Conservation (phyloP, 2,329 filamentous ascomycete species). For the Didymellaceae sp. region DNA sequence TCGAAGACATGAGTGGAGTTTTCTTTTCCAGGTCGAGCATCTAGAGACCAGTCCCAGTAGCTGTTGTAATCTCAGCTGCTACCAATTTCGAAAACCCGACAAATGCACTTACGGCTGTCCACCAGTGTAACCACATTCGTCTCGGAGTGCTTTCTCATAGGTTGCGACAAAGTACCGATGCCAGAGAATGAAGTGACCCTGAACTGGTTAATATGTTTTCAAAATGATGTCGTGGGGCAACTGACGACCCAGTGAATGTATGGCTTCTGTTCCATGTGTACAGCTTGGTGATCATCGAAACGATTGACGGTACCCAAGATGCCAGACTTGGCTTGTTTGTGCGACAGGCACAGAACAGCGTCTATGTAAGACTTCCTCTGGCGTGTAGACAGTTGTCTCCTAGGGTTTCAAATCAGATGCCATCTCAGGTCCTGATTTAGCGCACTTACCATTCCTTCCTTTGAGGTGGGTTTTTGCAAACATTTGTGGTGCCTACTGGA, state of each 20-base stretch:
- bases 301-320: slow-evolving; percentile 26
- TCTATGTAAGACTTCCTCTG: slow-evolving; percentile 33
- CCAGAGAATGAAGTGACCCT: slow-evolving; percentile 20
- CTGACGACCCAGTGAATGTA: slow-evolving; percentile 33
- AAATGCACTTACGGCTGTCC: slow-evolving; percentile 21
- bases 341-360: slow-evolving; percentile 33
- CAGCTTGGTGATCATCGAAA: slow-evolving; percentile 33
- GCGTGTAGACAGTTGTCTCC: slow-evolving; percentile 30
- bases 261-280: slow-evolving; percentile 29
- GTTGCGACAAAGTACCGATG: slow-evolving; percentile 31
- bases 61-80: not conserved
- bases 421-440: not conserved
- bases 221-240: not conserved
- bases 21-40: slow-evolving; percentile 25
- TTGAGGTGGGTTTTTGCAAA: not conserved
- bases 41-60: slow-evolving; percentile 38
- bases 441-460: not conserved
- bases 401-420: not conserved
- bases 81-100: not conserved
- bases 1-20: slow-evolving; percentile 24
- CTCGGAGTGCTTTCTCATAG: slow-evolving; percentile 31
- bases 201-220: not conserved
- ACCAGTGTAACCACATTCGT: slow-evolving; percentile 34
- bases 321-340: slow-evolving; percentile 24
- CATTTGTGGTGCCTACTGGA: too few species aligned